Evolutionary conservation across 2,329 filamentous ascomycete species (phyloP).

Genomic region (Aspergillus transmontanensis): DNA sequence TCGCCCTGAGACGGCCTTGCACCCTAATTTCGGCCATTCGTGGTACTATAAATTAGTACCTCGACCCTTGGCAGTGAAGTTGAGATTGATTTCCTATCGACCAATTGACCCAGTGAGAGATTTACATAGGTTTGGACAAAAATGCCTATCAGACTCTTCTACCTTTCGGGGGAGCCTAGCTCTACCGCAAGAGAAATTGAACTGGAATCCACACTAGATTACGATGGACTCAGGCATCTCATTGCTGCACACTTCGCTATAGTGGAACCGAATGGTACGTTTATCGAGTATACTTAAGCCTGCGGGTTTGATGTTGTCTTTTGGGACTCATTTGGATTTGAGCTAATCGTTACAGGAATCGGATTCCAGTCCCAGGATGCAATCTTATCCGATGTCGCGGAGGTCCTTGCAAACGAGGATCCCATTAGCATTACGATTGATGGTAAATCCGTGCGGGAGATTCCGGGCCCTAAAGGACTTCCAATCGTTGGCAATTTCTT

Average conservation of each 20-base stretch:
- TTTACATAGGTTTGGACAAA: not conserved
- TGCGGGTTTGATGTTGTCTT: not conserved
- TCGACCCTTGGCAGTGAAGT: not conserved
- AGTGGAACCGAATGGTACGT: slow-evolving; percentile 27
- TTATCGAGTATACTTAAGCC: not conserved
- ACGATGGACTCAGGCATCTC: slow-evolving; percentile 22
- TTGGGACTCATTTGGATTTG: not conserved
- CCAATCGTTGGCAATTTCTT: slow-evolving; percentile 56
- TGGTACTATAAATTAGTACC: not conserved
- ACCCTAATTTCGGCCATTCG: no score
- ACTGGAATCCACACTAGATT: slow-evolving; percentile 20
- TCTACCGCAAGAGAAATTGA: slow-evolving; percentile 20
- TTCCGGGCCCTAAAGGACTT: slow-evolving; percentile 25
- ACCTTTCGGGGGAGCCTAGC: not conserved
- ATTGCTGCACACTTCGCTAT: slow-evolving; percentile 32
- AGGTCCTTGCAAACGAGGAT: not conserved
- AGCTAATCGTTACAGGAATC: not conserved
- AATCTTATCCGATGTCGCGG: not conserved
- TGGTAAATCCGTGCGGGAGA: slow-evolving; percentile 28
- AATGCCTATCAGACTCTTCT: not conserved
- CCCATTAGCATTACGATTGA: slow-evolving; percentile 29
- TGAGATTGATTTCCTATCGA: not conserved
- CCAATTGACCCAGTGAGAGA: not conserved
- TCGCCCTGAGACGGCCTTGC: not conserved
- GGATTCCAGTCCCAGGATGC: not conserved